Base-by-base conservation (phyloP, 139 green algal genomes). In the Chlorokybus atmophyticus region DNA sequence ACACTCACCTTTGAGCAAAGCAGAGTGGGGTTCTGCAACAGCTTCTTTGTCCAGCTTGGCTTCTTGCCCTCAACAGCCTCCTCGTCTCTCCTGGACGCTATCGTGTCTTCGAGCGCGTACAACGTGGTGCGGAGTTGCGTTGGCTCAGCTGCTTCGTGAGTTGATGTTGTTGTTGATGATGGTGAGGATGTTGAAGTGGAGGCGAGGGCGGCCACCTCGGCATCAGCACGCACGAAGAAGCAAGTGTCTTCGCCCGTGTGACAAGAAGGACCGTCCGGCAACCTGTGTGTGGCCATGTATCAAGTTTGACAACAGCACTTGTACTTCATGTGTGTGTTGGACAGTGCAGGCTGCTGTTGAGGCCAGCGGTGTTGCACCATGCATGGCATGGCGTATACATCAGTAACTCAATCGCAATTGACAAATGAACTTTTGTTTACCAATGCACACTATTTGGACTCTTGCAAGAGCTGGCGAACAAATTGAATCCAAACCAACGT, bases 1-100 rank as follows among this genome's bases (percentile, higher is more conserved):
- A n/a, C n/a, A n/a, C 35, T 14, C 14, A 94, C 73, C 76, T 98
- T 98, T 31, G 75, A 83, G 73, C 90, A 96, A n/a, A 91, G 70
- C 38, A 98, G 81, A 70, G 85, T 66, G 0, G 77, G 80, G 61
- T 95, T 75, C 5, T 60, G 52, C 4, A 95, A 70, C 50, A 98
- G 81, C 54, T 79, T 83, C 0, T 77, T 78, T 0, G 90, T 98
- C 90, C 89, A 96, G 3, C 82, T 94, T 0, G 82, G 84, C 75
- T 95, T 94, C 19, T 54, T 59, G 55, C 29, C 63, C 27, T 23
- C 47, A n/a, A 24, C 48, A 14, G 41, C 40, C 1, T 32, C 31
- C 48, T 75, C 70, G 8, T 19, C 2, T 1, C 32, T 7, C 17
- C 88, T 74, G 59, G 82, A 28, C 47, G 68, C 31, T 40, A 97